Evolutionary conservation across 2,329 filamentous ascomycete genomes (phyloP).

Genomic region (Microdochium trichocladiopsis): DNA sequence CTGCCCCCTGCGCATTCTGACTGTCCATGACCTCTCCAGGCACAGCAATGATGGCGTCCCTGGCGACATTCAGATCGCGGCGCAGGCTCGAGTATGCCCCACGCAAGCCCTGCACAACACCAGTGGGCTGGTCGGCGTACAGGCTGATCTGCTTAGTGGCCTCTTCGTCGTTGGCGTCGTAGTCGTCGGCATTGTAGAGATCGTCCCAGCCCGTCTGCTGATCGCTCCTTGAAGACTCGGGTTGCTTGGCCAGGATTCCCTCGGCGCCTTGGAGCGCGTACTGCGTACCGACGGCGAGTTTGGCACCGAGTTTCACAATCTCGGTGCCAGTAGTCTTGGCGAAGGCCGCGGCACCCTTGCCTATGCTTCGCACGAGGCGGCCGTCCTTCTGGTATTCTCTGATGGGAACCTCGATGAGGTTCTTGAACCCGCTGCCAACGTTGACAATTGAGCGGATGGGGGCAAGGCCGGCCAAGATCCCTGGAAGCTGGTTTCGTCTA

Average conservation of each 20-base stretch:
- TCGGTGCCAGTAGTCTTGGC: conserved; percentile 91
- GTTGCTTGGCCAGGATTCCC: conserved; percentile 55
- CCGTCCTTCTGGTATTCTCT: conserved; percentile 92
- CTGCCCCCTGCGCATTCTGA: conserved; percentile 71
- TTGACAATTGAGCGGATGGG: conserved; percentile 88
- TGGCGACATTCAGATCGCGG: conserved; percentile 77
- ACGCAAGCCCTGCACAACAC: conserved; percentile 77
- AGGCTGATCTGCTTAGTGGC: conserved; percentile 75
- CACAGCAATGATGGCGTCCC: conserved; percentile 90
- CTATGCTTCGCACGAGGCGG: conserved; percentile 81
- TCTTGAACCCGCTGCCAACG: conserved; percentile 77
- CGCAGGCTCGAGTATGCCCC: conserved; percentile 78
- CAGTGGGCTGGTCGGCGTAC: conserved; percentile 90
- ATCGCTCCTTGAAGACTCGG: conserved; percentile 15
- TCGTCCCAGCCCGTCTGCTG: conserved; percentile 43
- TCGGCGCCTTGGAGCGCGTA: conserved; percentile 88
- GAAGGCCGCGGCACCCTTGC: conserved; percentile 85
- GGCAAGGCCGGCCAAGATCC: conserved; percentile 81
- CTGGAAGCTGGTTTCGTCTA: conserved; percentile 78
- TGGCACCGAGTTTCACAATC: conserved; percentile 88
- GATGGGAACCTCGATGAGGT: conserved; percentile 84
- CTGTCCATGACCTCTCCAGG: conserved; percentile 88
- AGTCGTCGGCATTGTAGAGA: conserved; percentile 32
- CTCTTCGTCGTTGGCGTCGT: conserved; percentile 45
- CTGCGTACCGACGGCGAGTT: conserved; percentile 90